phyloP scores from a whole-genome alignment of 2,329 filamentous ascomycete genomes.

The Verticillium klebahnii region DNA sequence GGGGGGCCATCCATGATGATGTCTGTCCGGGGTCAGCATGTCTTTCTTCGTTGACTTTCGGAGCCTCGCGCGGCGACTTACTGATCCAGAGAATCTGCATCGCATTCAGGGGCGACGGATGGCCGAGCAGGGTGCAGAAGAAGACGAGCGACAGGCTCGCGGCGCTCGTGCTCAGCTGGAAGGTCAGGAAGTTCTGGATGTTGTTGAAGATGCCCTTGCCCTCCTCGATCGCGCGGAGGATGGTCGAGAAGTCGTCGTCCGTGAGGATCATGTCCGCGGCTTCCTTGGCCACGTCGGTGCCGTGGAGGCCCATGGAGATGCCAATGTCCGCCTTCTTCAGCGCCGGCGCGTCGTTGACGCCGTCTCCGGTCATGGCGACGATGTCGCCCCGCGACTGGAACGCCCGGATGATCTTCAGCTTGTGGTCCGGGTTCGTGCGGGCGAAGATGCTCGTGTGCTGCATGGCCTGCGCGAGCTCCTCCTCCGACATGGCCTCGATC shows the following conservation, averaged over 20 bases:
- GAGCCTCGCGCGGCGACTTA: slow-evolving; percentile 43
- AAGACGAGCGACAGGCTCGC: slow-evolving; percentile 89
- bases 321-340: slow-evolving; percentile 97
- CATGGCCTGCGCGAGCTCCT: slow-evolving; percentile 79
- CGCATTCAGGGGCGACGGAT: slow-evolving; percentile 92
- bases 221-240: slow-evolving; percentile 93
- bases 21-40: slow-evolving; percentile 49
- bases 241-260: slow-evolving; percentile 86
- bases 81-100: slow-evolving; percentile 99
- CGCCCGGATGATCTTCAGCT: slow-evolving; percentile 92
- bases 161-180: slow-evolving; percentile 95
- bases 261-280: slow-evolving; percentile 91
- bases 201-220: slow-evolving; percentile 99
- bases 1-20: slow-evolving; percentile 99
- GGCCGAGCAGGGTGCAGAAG: slow-evolving; percentile 85
- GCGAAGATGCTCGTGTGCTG: slow-evolving; percentile 91
- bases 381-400: slow-evolving; percentile 92
- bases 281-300: slow-evolving; percentile 96
- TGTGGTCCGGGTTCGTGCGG: slow-evolving; percentile 93
- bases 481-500: slow-evolving; percentile 85
- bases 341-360: slow-evolving; percentile 95
- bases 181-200: slow-evolving; percentile 98
- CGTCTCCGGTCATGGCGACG: slow-evolving; percentile 97
- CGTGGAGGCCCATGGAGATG: slow-evolving; percentile 91
- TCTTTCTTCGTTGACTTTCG: not conserved